Evolutionary conservation across 192 early-diverging fungal species (phyloP), one percentile per base, ranked within the genome.

Genomic region (Coemansia sp.): DNA sequence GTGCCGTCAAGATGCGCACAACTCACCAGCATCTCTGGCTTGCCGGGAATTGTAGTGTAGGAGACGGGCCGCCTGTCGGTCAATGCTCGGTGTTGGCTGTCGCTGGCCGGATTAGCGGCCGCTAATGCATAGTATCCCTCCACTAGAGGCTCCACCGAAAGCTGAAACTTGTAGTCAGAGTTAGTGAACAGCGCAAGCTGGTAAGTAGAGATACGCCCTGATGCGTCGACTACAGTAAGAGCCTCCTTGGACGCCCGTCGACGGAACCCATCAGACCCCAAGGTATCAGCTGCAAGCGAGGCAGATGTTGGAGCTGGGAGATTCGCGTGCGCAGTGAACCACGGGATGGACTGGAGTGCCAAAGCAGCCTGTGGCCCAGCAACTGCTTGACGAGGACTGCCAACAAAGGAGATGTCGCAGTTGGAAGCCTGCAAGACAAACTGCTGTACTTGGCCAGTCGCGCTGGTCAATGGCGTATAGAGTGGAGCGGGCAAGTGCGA

Each of bases 51-150:
- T 3, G 66, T 59, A 6, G 74, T 65, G 60, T 76, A 75, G 27
- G 74, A 68, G 15, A 55, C 57, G 0, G 74, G 74, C 17, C 74
- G 74, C 11, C 65, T 27, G 42, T 58, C 17, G 7, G 68, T 64
- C 12, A 31, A 44, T 34, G 71, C 74, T 2, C 63, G 41, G 25
- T 64, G 63, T 41, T 80, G 77, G 34, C 39, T 64, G 32, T 41
- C n/a, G 73, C 77, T 80, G 11, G 74, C 67, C 11, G 78, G 74
- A 51, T 64, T 69, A 15, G 67, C 70, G 1, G 78, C 78, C 4
- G 74, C 46, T 4, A 76, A 60, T 10, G 59, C 64, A 38, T 50
- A 73, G 70, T 69, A 67, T 0, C 74, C 73, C 34, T 76, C 78
- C 5, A 73, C 62, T 6, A 63, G 25, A 3, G 77, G 73, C 29